phyloP scores from a whole-genome alignment of 1,139 yeast genomes.

The Yamadazyma dushanensis region DNA sequence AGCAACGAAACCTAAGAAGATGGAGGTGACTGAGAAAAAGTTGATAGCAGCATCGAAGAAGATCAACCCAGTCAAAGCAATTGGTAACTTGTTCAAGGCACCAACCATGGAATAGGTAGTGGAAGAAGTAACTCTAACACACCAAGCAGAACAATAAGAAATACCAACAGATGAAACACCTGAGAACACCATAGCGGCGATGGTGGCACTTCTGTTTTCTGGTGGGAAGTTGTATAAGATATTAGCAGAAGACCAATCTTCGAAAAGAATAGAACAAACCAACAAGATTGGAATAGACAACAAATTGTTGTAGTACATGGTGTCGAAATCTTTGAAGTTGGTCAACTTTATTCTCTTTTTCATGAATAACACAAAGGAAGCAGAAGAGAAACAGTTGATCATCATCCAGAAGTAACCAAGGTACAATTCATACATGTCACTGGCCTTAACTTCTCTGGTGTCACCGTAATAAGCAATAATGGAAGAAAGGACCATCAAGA shows the following conservation, averaged over 20 bases:
- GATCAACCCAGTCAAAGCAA: conserved; percentile 89
- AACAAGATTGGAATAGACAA: conserved; percentile 87
- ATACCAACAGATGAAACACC: conserved; percentile 95
- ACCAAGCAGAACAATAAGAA: conserved; percentile 99
- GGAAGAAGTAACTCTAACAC: conserved; percentile 97
- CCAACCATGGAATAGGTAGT: conserved; percentile 99
- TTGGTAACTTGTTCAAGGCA: conserved; percentile 96
- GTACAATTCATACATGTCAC: conserved; percentile 52
- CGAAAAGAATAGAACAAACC: conserved; percentile 70
- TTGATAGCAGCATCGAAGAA: conserved; percentile 95
- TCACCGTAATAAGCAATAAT: conserved; percentile 95
- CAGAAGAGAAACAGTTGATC: conserved; percentile 88
- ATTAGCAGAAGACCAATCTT: conserved; percentile 90
- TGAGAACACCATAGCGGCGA: conserved; percentile 82
- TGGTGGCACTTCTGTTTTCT: conserved; percentile 63
- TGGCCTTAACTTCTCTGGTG: conserved; percentile 37
- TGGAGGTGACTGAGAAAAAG: conserved; percentile 87
- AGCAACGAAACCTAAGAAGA: conserved; percentile 87
- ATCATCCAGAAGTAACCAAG: conserved; percentile 97
- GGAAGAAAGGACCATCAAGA: conserved; percentile 89
- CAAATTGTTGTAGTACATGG: conserved; percentile 96
- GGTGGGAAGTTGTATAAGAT: conserved; percentile 75
- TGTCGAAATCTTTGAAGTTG: conserved; percentile 95
- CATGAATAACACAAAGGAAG: conserved; percentile 90
- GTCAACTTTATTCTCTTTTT: conserved; percentile 97